phyloP scores from a whole-genome alignment of 2,329 filamentous ascomycete genomes.

The Diaporthe eres region DNA sequence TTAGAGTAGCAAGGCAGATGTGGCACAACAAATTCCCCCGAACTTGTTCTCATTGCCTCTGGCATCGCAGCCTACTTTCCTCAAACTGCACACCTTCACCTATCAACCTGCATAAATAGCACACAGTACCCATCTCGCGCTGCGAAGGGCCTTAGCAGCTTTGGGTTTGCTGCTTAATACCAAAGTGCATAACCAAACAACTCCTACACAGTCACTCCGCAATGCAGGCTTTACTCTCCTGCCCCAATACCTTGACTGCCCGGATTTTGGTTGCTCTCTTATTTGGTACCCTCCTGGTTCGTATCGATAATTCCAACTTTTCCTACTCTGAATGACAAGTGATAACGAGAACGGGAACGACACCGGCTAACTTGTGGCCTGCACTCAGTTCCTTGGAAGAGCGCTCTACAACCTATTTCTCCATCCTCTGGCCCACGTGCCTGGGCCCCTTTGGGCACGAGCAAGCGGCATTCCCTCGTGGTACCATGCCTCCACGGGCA shows the following conservation, averaged over 20 bases:
- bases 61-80: too few relatives aligned
- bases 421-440: neutral
- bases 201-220: neutral
- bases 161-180: too few relatives aligned
- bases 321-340: too few relatives aligned
- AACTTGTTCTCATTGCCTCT: too few relatives aligned
- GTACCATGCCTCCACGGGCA: neutral
- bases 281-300: neutral
- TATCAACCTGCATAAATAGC: too few relatives aligned
- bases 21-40: neutral
- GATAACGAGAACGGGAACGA: neutral
- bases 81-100: too few relatives aligned
- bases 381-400: neutral
- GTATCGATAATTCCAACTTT: neutral
- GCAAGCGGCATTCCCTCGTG: neutral
- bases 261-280: neutral
- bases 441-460: neutral
- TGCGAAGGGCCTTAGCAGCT: too few relatives aligned
- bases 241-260: neutral
- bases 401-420: neutral
- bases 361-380: neutral
- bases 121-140: too few relatives aligned
- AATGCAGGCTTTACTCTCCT: neutral
- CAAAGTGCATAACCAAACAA: too few relatives aligned
- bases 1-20: neutral